Evolutionary conservation across 2,329 filamentous ascomycete genomes (phyloP).

Genomic region (Fusarium verrucosum): DNA sequence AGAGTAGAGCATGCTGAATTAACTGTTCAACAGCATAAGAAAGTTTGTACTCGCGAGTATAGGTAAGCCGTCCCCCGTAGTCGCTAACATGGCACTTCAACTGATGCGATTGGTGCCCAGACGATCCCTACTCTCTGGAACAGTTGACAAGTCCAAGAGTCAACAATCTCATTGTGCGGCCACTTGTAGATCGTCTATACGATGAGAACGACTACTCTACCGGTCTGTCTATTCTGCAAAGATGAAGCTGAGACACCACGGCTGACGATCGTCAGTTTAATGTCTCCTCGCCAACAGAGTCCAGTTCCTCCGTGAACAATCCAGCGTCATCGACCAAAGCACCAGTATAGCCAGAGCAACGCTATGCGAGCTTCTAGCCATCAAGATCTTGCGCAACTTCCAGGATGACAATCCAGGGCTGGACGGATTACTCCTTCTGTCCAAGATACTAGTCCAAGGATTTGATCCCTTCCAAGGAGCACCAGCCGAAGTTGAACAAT

Average conservation of each 20-base stretch:
- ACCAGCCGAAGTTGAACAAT: slow-evolving; percentile 63
- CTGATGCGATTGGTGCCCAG: not conserved
- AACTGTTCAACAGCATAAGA: not conserved
- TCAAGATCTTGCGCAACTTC: slow-evolving; percentile 70
- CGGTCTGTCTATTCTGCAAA: not conserved
- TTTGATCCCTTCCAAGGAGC: slow-evolving; percentile 77
- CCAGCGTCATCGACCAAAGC: slow-evolving; percentile 71
- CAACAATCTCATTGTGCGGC: slow-evolving; percentile 10
- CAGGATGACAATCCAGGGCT: slow-evolving; percentile 71
- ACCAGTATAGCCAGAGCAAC: slow-evolving; percentile 72
- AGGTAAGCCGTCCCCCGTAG: not conserved
- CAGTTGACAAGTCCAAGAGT: slow-evolving; percentile 7
- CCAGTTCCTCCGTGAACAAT: slow-evolving; percentile 73
- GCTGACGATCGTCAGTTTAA: slow-evolving; percentile 59
- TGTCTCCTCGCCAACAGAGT: slow-evolving; percentile 76
- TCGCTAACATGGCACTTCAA: rapidly evolving
- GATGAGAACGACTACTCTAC: slow-evolving; percentile 1
- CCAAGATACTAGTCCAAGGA: slow-evolving; percentile 73
- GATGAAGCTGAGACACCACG: not conserved
- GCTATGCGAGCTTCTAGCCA: slow-evolving; percentile 73
- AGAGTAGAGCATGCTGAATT: not conserved
- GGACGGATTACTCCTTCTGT: slow-evolving; percentile 68
- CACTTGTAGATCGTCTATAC: slow-evolving; percentile 1
- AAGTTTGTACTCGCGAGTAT: slow-evolving; percentile 17
- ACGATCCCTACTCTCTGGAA: slow-evolving; percentile 10